Evolutionary conservation across 1,284 basidiomycete species (phyloP).

Genomic region (Irpex rosettiformis): DNA sequence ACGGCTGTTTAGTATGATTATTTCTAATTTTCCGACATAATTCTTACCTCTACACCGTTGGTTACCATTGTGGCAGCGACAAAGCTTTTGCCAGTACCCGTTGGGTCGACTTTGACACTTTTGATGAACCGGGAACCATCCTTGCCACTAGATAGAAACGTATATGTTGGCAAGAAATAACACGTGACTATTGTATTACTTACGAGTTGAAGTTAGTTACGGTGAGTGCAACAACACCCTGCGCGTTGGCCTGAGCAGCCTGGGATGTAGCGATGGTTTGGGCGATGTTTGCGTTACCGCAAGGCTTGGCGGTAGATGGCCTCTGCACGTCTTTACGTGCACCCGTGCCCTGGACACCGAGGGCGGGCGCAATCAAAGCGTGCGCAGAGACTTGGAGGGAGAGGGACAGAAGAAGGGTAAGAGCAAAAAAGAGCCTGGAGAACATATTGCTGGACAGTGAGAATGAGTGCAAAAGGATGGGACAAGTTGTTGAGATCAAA

Average conservation of each 20-base stretch:
- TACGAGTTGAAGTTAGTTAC: constrained; percentile 50
- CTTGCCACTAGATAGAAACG: constrained; percentile 26
- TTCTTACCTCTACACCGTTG: constrained; percentile 35
- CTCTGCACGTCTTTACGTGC: constrained; percentile 43
- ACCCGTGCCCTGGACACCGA: constrained; percentile 42
- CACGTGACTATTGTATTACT: constrained; percentile 18
- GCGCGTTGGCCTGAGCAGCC: constrained; percentile 36
- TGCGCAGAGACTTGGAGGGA: constrained; percentile 36
- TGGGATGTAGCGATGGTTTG: constrained; percentile 39
- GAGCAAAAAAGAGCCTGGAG: constrained; percentile 18
- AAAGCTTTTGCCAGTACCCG: constrained; percentile 36
- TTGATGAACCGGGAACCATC: constrained; percentile 50
- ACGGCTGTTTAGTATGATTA: background rate
- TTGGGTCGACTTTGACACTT: constrained; percentile 31
- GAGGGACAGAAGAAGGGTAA: constrained; percentile 17
- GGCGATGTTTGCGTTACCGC: constrained; percentile 44
- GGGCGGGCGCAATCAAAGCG: constrained; percentile 41
- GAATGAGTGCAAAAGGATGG: constrained; percentile 7
- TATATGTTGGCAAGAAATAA: background rate
- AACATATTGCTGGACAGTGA: constrained; percentile 18
- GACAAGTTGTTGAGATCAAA: background rate
- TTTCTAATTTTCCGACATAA: background rate
- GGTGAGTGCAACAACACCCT: constrained; percentile 41
- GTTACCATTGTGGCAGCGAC: constrained; percentile 31
- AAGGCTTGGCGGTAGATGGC: constrained; percentile 36